Evolutionary conservation across 495 filamentous ascomycete genomes (phyloP), one percentile per base, ranked within the genome.

Genomic region (Aspergillus bridgeri): DNA sequence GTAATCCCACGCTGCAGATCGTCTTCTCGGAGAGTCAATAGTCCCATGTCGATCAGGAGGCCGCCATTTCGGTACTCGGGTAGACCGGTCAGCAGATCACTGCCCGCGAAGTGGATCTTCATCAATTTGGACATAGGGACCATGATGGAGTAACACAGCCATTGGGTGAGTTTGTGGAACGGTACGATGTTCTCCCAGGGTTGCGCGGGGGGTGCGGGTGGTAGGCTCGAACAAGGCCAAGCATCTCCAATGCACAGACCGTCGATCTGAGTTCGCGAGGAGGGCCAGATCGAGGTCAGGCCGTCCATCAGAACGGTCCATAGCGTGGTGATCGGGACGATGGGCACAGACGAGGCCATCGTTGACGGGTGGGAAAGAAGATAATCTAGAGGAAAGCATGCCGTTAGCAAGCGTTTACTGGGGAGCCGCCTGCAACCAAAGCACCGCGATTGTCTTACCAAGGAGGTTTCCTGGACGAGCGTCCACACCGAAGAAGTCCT

Each of bases 161-260:
- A 90, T 64, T 90, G 87, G 0, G 87, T 89, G 23, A 89, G 77
- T 66, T 90, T 90, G 72, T 90, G 87, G 71, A 89, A 88, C 1
- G 95, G 93, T 6, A 96, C 86, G 61, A 98, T 96, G 63, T 82
- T 88, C 67, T 98, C 93, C 95, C 94, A 98, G 0, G 86, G 81
- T 27, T 86, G 81, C 11, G 86, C 82, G 19, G 88, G 88, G 18
- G 89, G 85, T 3, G 83, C 86, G 21, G 71, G 73, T 1, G 92
- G 91, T 81, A 98, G 86, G 48, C 85, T 82, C 33, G 86, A 87
- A 69, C 91, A 96, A 0, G 86, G 88, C 94, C 94, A 98, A 24
- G 95, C 94, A 67, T 98, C 94, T 45, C 94, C 94, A 50, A 98
- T 86, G 0, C 91, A 85, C 27, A 92, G 79, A 5, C 91, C 91